Conservation (phyloP, 331 rosid genomes). For the Arachis monticola region DNA sequence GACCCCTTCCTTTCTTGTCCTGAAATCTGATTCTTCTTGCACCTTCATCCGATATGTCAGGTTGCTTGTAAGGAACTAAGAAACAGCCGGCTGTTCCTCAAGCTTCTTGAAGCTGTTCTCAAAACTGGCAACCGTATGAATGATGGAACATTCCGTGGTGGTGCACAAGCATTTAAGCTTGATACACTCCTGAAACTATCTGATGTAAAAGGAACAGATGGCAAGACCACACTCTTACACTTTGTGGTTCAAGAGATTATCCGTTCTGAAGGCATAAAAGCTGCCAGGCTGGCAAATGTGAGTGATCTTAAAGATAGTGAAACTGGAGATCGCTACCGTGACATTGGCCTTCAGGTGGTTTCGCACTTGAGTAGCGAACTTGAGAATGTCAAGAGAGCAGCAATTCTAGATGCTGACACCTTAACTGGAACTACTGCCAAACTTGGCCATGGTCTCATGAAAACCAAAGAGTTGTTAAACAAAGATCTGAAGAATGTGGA, state of each 20-base stretch:
- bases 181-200: constrained; percentile 93
- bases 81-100: constrained; percentile 88
- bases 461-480: constrained; percentile 57
- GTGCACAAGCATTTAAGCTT: constrained; percentile 96
- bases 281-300: constrained; percentile 59
- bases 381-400: constrained; percentile 80
- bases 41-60: constrained; percentile 53
- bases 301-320: constrained; percentile 56
- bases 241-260: constrained; percentile 94
- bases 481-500: constrained; percentile 52
- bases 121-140: constrained; percentile 99
- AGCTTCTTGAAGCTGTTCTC: constrained; percentile 98
- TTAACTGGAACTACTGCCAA: constrained; percentile 75
- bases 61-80: constrained; percentile 88
- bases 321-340: constrained; percentile 62
- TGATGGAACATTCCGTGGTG: constrained; percentile 93
- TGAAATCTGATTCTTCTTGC: constrained; percentile 26
- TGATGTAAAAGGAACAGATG: constrained; percentile 95
- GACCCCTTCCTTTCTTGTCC: background rate
- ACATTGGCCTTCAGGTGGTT: constrained; percentile 78
- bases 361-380: constrained; percentile 79
- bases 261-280: constrained; percentile 93
- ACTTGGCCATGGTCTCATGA: constrained; percentile 64
- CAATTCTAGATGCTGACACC: constrained; percentile 77
- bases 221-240: constrained; percentile 93